phyloP scores from a whole-genome alignment of 306 rosid species.

The Corylus avellana region DNA sequence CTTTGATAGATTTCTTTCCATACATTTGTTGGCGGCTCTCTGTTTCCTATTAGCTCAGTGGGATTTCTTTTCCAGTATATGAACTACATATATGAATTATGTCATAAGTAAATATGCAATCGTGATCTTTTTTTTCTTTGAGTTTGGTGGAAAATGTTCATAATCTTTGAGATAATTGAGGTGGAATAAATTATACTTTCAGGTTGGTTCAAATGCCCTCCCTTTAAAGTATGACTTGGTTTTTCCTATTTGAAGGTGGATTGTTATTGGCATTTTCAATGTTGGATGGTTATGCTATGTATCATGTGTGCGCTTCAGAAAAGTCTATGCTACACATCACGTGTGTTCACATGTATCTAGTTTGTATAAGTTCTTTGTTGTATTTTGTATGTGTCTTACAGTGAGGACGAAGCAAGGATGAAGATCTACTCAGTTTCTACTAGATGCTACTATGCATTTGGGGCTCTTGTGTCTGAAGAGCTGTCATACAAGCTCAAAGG shows the following conservation, averaged over 20 bases:
- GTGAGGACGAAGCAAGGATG: slow-evolving; percentile 93
- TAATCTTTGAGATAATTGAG: not conserved
- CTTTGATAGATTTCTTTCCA: too few species aligned
- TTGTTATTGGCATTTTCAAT: not conserved
- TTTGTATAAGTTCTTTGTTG: not conserved
- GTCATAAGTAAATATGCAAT: not conserved
- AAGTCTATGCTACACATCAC: not conserved
- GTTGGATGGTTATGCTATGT: too few species aligned
- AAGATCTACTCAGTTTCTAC: slow-evolving; percentile 97
- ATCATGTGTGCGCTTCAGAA: too few species aligned
- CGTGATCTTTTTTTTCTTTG: not conserved
- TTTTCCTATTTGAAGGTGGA: not conserved
- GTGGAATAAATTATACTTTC: too few species aligned
- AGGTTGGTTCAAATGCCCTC: not conserved
- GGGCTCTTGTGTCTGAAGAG: slow-evolving; percentile 86
- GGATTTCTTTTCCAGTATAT: not conserved
- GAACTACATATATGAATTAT: not conserved
- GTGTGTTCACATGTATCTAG: not conserved
- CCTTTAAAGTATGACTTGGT: not conserved
- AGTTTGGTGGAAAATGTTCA: not conserved
- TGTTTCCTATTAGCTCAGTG: not conserved
- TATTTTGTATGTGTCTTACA: slow-evolving; percentile 25
- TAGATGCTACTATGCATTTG: slow-evolving; percentile 84
- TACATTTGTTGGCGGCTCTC: not conserved
- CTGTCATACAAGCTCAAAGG: slow-evolving; percentile 81